These are phyloP conservation scores for Elsinoe necatrix DNA, from an alignment of 2,329 filamentous ascomycete genomes.

Conservation along the genomic window DNA sequence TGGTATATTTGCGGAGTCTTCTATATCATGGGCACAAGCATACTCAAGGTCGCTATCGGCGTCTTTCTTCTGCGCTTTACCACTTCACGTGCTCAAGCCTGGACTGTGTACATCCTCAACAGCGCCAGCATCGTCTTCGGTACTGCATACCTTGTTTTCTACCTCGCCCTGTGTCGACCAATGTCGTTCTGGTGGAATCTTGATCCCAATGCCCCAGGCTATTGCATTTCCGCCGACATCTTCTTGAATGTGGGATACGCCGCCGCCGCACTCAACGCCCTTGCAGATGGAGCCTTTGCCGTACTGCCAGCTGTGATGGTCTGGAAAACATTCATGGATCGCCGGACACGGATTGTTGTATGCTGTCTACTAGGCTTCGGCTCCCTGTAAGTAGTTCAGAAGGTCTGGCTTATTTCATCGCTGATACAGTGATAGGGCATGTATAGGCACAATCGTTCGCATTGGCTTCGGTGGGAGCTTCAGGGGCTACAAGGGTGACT, in stretches of 20 bases:
- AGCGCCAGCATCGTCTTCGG: slow-evolving; percentile 38
- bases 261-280: slow-evolving; percentile 31
- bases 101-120: slow-evolving; percentile 40
- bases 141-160: slow-evolving; percentile 42
- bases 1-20: slow-evolving; percentile 51
- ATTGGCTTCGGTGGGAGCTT: background rate
- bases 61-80: slow-evolving; percentile 48
- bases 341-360: slow-evolving; percentile 31
- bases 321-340: slow-evolving; percentile 34
- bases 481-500: slow-evolving; percentile 18
- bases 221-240: slow-evolving; percentile 37
- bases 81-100: slow-evolving; percentile 36
- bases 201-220: slow-evolving; percentile 30
- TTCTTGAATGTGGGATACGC: slow-evolving; percentile 38
- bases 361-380: slow-evolving; percentile 35
- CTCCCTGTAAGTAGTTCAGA: slow-evolving; percentile 23
- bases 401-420: too few species aligned
- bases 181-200: slow-evolving; percentile 45
- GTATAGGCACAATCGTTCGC: slow-evolving; percentile 8
- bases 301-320: slow-evolving; percentile 36
- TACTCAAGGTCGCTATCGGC: slow-evolving; percentile 45
- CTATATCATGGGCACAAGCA: slow-evolving; percentile 42
- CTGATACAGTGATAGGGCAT: too few species aligned
- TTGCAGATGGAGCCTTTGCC: slow-evolving; percentile 36
- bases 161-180: slow-evolving; percentile 47